phyloP scores from a whole-genome alignment of 2,329 filamentous ascomycete species.

The Geosmithia morbida region DNA sequence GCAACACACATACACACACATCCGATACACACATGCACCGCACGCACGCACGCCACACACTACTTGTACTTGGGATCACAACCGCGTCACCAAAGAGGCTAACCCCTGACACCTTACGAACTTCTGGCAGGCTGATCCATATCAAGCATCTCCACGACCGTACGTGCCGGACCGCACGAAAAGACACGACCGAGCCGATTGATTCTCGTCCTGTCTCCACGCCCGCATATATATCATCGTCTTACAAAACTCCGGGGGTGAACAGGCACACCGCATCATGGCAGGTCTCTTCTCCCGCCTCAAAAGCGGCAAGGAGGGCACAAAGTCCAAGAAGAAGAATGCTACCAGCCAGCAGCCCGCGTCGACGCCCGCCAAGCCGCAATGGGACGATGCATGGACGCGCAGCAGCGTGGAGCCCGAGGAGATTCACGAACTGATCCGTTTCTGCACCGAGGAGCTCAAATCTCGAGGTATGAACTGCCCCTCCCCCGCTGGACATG shows the following conservation, averaged over 20 bases:
- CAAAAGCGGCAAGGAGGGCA: constrained; percentile 62
- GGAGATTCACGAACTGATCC: constrained; percentile 78
- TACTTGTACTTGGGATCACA: background rate
- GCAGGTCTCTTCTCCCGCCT: constrained; percentile 47
- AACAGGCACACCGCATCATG: constrained; percentile 23
- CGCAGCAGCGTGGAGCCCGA: constrained; percentile 73
- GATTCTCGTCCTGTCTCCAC: too few relatives aligned
- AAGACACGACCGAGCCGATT: background rate
- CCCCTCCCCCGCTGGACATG: background rate
- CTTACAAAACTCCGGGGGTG: too few relatives aligned
- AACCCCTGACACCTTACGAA: background rate
- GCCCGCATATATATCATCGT: too few relatives aligned
- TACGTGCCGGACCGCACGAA: background rate
- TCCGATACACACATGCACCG: too few relatives aligned
- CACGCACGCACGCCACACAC: background rate
- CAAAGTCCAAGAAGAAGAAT: constrained; percentile 52
- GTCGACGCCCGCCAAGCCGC: constrained; percentile 50
- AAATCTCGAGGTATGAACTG: constrained; percentile 72
- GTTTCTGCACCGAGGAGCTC: constrained; percentile 76
- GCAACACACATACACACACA: too few relatives aligned
- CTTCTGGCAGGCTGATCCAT: too few relatives aligned
- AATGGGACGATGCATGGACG: constrained; percentile 80
- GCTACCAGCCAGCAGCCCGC: constrained; percentile 32
- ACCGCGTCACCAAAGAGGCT: background rate
- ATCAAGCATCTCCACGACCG: background rate